These are phyloP conservation scores for Microsporum canis DNA, from an alignment of 2,329 filamentous ascomycete species.

Conservation along the genomic window DNA sequence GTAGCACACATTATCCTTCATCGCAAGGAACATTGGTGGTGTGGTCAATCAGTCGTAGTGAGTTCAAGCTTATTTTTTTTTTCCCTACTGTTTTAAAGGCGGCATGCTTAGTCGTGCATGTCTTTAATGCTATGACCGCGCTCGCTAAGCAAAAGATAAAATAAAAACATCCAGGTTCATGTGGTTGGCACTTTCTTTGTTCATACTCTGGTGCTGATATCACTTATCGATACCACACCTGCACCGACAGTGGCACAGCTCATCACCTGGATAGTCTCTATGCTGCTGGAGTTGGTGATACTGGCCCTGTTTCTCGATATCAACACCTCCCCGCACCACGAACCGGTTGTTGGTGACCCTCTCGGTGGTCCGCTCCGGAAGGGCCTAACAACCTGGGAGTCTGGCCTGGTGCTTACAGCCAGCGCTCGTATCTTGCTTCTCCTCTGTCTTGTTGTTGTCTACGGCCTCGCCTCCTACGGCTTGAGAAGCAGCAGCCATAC, in stretches of 20 bases:
- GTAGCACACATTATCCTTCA: constrained; percentile 61
- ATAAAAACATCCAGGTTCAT: constrained; percentile 53
- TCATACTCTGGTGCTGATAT: constrained; percentile 74
- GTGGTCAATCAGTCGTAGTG: constrained; percentile 66
- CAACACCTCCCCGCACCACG: constrained; percentile 56
- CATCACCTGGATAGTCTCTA: constrained; percentile 61
- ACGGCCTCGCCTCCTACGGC: constrained; percentile 40
- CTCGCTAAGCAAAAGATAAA: not conserved
- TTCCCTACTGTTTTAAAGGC: not conserved
- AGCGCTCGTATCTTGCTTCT: constrained; percentile 58
- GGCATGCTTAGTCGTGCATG: constrained; percentile 5
- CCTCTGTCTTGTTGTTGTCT: constrained; percentile 49
- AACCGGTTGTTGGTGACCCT: constrained; percentile 44
- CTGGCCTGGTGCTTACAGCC: constrained; percentile 42
- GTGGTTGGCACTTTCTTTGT: constrained; percentile 75
- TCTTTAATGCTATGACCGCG: not conserved
- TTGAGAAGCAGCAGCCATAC: constrained; percentile 31
- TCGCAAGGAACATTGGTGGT: constrained; percentile 64
- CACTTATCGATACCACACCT: constrained; percentile 70
- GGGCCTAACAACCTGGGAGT: constrained; percentile 34
- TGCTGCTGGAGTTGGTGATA: constrained; percentile 63
- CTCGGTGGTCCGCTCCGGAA: constrained; percentile 32
- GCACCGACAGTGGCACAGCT: constrained; percentile 73
- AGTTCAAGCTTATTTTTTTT: constrained; percentile 22
- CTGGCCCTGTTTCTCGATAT: constrained; percentile 57